Evolutionary conservation across 768 basidiomycete species (phyloP), one percentile per base, ranked within the genome.

Genomic region (Clavulina sp.): DNA sequence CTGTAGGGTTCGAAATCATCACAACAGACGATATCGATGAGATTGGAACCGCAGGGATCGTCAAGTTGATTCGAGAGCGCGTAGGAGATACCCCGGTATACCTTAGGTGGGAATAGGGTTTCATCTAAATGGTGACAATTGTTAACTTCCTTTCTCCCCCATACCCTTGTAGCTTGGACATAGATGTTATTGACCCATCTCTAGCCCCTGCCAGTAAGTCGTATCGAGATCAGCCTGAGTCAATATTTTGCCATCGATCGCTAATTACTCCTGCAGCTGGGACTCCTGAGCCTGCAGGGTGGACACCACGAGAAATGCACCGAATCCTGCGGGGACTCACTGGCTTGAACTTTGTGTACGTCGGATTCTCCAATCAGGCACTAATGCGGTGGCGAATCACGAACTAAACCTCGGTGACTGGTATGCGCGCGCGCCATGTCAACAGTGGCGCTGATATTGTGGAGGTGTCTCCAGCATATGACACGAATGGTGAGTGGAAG

Each of bases 21-120:
- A 74, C 79, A 4, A 77, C 79, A 7, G 83, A 85, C 56, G 87
- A 89, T 55, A 79, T 91, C 48, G 88, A 91, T 55, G 83, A 87
- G 53, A 56, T 80, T 34, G 87, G 87, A 2, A 69, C 84, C 26
- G 60, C 72, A 3, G 77, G 77, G 49, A 80, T 95, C 57, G 70
- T 85, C 53, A 65, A 70, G 50, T 73, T 75, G 52, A 88, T 93
- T 54, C 75, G 80, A 58, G 62, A 69, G 31, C 72, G 85, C 41
- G 74, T 92, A 4, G 86, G 84, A 13, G 68, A 75, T 58, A 73
- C 69, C 30, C 85, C 87, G 0, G 81, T 84, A 1, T 87, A 87
- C 63, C 68, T 91, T 78, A 85, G 61, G 52, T 53, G 31, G 26
- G 48, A 13, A 38, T 19, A 9, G 9, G 9, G 9, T 19, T 38